Evolutionary conservation across 2,329 filamentous ascomycete genomes (phyloP), one percentile per base, ranked within the genome.

Genomic region (Neospermospora avenae): DNA sequence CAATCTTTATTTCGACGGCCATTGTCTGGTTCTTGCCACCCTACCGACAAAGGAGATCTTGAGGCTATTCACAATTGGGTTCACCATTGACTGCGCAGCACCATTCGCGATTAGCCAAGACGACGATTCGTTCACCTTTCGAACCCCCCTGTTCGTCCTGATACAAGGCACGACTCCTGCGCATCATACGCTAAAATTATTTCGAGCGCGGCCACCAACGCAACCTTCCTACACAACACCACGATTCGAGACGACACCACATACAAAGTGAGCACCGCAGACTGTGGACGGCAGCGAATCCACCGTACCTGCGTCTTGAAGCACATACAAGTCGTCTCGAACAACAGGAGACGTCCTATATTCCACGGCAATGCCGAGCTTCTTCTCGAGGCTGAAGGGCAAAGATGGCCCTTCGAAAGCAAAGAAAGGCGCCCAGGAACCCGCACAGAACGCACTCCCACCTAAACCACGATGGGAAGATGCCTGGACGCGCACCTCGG

Each of bases 381-480:
- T 73, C 64, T 73, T 73, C 61, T 72, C 71, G 20, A 67, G 69
- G 59, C 64, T 71, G 76, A 91, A 91, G 81, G 83, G 84, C 78
- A 92, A 88, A 77, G 90, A 95, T 77, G 81, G 81, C 72, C 76
- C 78, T 67, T 74, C 77, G 60, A 81, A 81, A 68, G 71, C 67
- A 18, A 90, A 89, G 77, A 93, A 92, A 77, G 83, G 81, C 65
- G 76, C 78, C 58, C 78, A 81, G 63, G 75, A 80, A 64, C 75
- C 81, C 57, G 74, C 78, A 16, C 73, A 79, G 53, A 75, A 83
- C 61, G 77, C 81, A 65, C 41, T 52, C 25, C 84, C 86, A 39
- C 76, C 81, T 63, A 91, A 92, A 76, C 90, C 89, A 58, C 84
- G 83, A 75, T 97, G 91, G 89, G 89, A 91, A 63, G 90, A 97